phyloP scores from a whole-genome alignment of 176 grass and related monocot species.

The Bromus sterilis region DNA sequence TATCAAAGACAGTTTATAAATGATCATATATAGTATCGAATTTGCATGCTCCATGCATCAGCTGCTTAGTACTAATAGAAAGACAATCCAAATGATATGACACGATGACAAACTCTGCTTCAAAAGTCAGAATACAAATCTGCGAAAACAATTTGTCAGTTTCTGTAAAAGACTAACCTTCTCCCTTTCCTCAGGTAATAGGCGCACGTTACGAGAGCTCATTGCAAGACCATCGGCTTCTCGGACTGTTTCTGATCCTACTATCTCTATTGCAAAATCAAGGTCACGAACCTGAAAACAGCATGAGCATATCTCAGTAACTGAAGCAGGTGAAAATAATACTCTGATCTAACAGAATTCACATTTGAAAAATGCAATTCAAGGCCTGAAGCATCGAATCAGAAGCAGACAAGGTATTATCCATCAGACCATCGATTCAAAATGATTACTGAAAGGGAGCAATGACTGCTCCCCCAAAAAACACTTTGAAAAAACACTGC shows the following conservation, averaged over 20 bases:
- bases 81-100: background rate
- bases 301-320: background rate
- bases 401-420: background rate
- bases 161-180: slow-evolving; percentile 45
- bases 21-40: background rate
- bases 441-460: background rate
- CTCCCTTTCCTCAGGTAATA: slow-evolving; percentile 44
- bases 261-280: slow-evolving; percentile 72
- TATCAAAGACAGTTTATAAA: background rate
- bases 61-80: background rate
- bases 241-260: slow-evolving; percentile 82
- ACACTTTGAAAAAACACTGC: background rate
- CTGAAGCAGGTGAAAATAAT: background rate
- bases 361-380: background rate
- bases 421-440: background rate
- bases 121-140: background rate
- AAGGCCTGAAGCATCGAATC: slow-evolving; percentile 5
- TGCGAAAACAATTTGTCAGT: background rate
- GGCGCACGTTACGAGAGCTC: slow-evolving; percentile 89
- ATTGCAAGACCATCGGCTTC: slow-evolving; percentile 93
- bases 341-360: background rate
- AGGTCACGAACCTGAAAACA: slow-evolving; percentile 78
- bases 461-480: background rate
- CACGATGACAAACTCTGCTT: background rate
- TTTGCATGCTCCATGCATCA: background rate